These are phyloP conservation scores for Chalciporus pseudorubinellus DNA, from an alignment of 768 basidiomycete genomes.

Conservation along the genomic window DNA sequence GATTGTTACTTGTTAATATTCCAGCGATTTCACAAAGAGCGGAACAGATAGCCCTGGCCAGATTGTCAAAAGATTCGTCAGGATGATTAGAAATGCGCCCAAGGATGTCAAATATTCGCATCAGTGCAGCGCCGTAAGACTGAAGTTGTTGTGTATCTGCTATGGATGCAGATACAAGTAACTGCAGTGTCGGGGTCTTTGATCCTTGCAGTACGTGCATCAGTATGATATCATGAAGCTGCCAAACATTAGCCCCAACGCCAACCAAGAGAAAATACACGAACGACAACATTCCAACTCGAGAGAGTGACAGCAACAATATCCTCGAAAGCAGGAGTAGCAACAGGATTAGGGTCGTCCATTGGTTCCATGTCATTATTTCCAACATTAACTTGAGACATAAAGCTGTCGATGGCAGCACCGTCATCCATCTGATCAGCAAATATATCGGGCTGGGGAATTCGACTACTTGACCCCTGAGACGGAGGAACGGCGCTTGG, in stretches of 20 bases:
- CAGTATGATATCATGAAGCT: slow-evolving; percentile 64
- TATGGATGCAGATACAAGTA: slow-evolving; percentile 42
- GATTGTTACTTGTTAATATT: slow-evolving; percentile 34
- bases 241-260: slow-evolving; percentile 3
- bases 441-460: slow-evolving; percentile 22
- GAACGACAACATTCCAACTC: slow-evolving; percentile 58
- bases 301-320: slow-evolving; percentile 36
- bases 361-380: slow-evolving; percentile 37
- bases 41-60: slow-evolving; percentile 30
- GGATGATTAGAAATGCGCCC: slow-evolving; percentile 23
- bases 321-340: slow-evolving; percentile 24
- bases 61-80: slow-evolving; percentile 17
- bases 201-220: slow-evolving; percentile 47
- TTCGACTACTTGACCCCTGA: slow-evolving; percentile 5
- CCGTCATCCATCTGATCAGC: slow-evolving; percentile 12
- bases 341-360: slow-evolving; percentile 21
- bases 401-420: slow-evolving; percentile 9
- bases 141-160: slow-evolving; percentile 25
- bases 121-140: slow-evolving; percentile 43
- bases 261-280: slow-evolving; percentile 9
- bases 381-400: slow-evolving; percentile 18
- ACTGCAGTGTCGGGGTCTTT: slow-evolving; percentile 48
- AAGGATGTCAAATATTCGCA: slow-evolving; percentile 33
- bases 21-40: slow-evolving; percentile 42
- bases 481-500: slow-evolving; percentile 26